phyloP scores from a whole-genome alignment of 805 yeast species.

The Wickerhamiella alocasiicola region DNA sequence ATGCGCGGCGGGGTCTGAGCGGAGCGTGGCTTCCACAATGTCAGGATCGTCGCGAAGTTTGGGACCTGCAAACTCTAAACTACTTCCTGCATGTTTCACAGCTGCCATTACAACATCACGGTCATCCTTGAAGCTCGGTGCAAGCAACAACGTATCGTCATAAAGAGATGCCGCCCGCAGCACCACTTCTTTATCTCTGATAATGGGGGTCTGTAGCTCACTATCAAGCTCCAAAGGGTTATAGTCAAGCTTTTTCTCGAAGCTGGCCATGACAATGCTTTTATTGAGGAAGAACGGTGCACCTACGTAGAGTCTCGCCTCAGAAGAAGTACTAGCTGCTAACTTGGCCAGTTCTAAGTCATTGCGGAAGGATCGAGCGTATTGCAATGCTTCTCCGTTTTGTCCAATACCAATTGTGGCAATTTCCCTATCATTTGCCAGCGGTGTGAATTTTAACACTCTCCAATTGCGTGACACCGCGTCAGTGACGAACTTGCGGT shows the following conservation, averaged over 20 bases:
- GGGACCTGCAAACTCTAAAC: slow-evolving; percentile 86
- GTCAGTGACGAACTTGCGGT: not conserved
- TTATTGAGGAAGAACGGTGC: not conserved
- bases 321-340: not conserved
- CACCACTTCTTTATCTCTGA: not conserved
- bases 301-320: not conserved
- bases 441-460: not conserved
- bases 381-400: not conserved
- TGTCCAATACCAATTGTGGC: not conserved
- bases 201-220: not conserved
- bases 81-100: slow-evolving; percentile 45
- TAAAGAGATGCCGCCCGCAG: not conserved
- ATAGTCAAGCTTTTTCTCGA: not conserved
- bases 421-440: not conserved
- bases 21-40: not conserved
- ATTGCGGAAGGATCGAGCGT: not conserved
- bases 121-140: not conserved
- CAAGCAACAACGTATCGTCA: not conserved
- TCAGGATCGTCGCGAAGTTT: slow-evolving; percentile 54
- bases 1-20: not conserved
- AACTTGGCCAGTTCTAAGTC: not conserved
- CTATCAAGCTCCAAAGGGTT: not conserved
- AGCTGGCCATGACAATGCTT: not conserved
- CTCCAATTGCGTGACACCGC: not conserved
- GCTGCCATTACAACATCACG: not conserved